Base-by-base conservation (phyloP, 306 rosid genomes). In the Vigna trinervia region DNA sequence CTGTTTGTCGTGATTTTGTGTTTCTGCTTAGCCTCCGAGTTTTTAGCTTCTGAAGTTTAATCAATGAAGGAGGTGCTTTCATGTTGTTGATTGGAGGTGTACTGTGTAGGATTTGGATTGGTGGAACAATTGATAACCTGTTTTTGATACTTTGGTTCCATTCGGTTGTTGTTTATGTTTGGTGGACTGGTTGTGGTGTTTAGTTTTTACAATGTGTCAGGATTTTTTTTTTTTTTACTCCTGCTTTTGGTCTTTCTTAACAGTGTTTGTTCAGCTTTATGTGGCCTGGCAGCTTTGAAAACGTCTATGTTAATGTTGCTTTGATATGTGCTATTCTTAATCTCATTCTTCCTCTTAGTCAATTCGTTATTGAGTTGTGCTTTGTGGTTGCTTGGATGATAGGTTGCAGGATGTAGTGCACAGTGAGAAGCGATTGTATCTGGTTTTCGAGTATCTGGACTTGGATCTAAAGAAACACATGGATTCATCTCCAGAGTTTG, bases 381-480 rank as follows among this genome's bases (percentile, higher is more conserved):
- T 77, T 74, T 71, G 81, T 75, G 81, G 76, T 61, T 80, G 53
- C 77, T 43, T 81, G 84, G 14, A 80, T 84, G 73, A 26, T 82
- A 92, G 97, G 90, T 84, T 95, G 77, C 97, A 92, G 85, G 99
- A 92, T 66, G 99, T 92, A 8, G 97, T 92, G 81, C 97, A 91
- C 75, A 89, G 97, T 50, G 97, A 95, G 87, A 92, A 85, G 90
- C 93, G 97, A 2, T 75, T 95, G 87, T 95, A 92, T 82, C 91
- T 95, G 73, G 97, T 92, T 82, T 92, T 92, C 80, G 99, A 95
- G 87, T 95, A 90, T 83, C 92, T 95, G 78, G 99, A 95, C 90
- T 87, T 95, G 84, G 97, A 95, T 88, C 86, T 95, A 78, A 92
- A 95, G 97, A 92, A 95, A 82, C 97, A 95, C 80, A 95, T 92